Conservation (phyloP, 306 rosid species). For the Vigna unguiculata region DNA sequence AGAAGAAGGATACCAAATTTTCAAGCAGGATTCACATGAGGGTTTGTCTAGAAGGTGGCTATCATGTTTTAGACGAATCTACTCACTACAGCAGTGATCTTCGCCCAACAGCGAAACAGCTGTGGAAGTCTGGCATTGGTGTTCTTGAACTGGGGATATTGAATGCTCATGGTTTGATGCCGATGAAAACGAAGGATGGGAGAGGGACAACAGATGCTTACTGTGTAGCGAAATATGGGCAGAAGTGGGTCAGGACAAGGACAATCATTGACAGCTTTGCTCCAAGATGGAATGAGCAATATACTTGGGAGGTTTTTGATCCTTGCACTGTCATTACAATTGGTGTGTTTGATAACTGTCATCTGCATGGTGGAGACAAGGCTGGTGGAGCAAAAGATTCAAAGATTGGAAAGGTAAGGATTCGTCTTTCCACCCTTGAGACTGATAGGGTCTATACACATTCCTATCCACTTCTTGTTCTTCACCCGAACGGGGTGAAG, state of each 20-base stretch:
- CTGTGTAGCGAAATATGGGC: constrained; percentile 95
- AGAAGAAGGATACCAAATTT: constrained; percentile 88
- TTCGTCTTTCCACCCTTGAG: constrained; percentile 97
- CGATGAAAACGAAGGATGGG: constrained; percentile 88
- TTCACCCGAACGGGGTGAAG: constrained; percentile 83
- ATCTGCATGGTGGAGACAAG: constrained; percentile 84
- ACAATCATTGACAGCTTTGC: constrained; percentile 86
- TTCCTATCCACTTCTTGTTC: constrained; percentile 91
- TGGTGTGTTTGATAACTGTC: constrained; percentile 95
- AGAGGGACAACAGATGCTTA: constrained; percentile 94
- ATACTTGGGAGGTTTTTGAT: constrained; percentile 97
- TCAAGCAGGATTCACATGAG: constrained; percentile 92
- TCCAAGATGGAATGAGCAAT: constrained; percentile 96
- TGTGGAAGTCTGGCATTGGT: constrained; percentile 90
- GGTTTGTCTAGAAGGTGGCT: constrained; percentile 95
- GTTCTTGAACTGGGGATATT: constrained; percentile 87
- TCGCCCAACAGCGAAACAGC: constrained; percentile 87
- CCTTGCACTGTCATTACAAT: constrained; percentile 95
- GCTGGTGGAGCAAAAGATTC: constrained; percentile 71
- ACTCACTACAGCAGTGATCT: constrained; percentile 98
- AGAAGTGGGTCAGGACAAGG: constrained; percentile 96
- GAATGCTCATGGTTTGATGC: constrained; percentile 92
- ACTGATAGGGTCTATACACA: constrained; percentile 93
- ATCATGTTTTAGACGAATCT: constrained; percentile 95
- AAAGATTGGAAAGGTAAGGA: constrained; percentile 91